These are phyloP conservation scores for Actinomortierella wolfii DNA, from an alignment of 371 early-diverging fungal genomes.

Conservation along the genomic window DNA sequence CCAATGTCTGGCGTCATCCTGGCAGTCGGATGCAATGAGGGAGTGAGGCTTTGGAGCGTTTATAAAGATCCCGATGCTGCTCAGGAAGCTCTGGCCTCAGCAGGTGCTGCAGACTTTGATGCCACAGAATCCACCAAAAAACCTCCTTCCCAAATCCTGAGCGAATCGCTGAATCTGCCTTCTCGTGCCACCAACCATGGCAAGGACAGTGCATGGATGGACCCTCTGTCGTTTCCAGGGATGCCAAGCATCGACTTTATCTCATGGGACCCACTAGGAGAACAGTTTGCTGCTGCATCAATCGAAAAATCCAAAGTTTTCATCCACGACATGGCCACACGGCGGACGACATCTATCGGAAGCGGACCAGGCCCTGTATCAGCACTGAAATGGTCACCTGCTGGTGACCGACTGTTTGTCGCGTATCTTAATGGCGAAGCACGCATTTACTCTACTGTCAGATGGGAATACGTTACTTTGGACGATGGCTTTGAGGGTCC, in stretches of 20 bases:
- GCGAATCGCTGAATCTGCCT: constrained; percentile 7
- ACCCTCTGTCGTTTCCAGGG: constrained; percentile 5
- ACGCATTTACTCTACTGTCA: constrained; percentile 25
- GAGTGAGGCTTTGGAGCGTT: constrained; percentile 37
- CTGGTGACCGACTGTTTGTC: constrained; percentile 24
- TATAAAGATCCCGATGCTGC: constrained; percentile 8
- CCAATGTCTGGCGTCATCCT: constrained; percentile 42
- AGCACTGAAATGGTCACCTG: constrained; percentile 34
- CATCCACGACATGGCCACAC: constrained; percentile 27
- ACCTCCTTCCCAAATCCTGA: constrained; percentile 24
- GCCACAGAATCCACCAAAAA: constrained; percentile 10
- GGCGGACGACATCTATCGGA: constrained; percentile 7
- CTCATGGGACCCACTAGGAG: constrained; percentile 41
- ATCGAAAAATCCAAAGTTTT: constrained; percentile 24
- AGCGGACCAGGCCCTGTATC: constrained; percentile 7
- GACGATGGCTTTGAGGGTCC: constrained; percentile 24
- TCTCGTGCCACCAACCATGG: constrained; percentile 16
- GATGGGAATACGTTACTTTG: constrained; percentile 30
- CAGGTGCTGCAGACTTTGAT: no score
- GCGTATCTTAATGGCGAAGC: constrained; percentile 23
- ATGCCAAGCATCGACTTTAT: constrained; percentile 21
- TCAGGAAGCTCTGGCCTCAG: constrained; percentile 2
- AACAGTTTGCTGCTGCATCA: constrained; percentile 30
- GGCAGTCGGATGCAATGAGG: constrained; percentile 27
- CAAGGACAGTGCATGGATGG: constrained; percentile 30